Evolutionary conservation across 257 asterid genomes (phyloP).

Genomic region (Solanum clarkiae): DNA sequence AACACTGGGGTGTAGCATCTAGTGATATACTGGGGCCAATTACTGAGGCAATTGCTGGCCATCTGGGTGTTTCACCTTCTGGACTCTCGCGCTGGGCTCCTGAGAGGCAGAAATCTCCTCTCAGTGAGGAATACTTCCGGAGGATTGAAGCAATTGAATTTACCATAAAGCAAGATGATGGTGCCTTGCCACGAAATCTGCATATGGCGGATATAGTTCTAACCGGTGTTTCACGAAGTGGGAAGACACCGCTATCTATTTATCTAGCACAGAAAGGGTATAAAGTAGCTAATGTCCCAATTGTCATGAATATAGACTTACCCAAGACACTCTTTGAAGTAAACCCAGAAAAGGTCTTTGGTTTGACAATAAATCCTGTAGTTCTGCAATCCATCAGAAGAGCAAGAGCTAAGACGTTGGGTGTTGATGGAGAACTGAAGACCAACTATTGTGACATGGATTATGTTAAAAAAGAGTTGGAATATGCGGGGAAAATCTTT

Average conservation of each 20-base stretch:
- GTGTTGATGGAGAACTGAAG: slow-evolving; percentile 35
- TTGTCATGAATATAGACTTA: slow-evolving; percentile 54
- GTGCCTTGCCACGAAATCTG: slow-evolving; percentile 70
- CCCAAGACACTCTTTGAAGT: slow-evolving; percentile 71
- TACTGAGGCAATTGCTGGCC: slow-evolving; percentile 72
- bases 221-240: slow-evolving; percentile 85
- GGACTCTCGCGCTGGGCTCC: slow-evolving; percentile 94
- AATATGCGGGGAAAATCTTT: slow-evolving; percentile 53
- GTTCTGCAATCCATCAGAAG: slow-evolving; percentile 67
- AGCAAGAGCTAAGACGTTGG: slow-evolving; percentile 77
- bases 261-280: slow-evolving; percentile 93
- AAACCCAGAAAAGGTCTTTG: slow-evolving; percentile 79
- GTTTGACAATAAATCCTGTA: slow-evolving; percentile 67
- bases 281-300: slow-evolving; percentile 89
- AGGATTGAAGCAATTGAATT: slow-evolving; percentile 92
- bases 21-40: slow-evolving; percentile 73
- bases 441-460: slow-evolving; percentile 72
- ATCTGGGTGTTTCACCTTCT: slow-evolving; percentile 82
- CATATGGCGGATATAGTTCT: slow-evolving; percentile 69
- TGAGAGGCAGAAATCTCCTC: slow-evolving; percentile 46
- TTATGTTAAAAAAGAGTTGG: slow-evolving; percentile 55
- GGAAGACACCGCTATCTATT: slow-evolving; percentile 87
- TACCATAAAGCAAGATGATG: slow-evolving; percentile 96
- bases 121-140: slow-evolving; percentile 64
- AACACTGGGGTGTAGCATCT: slow-evolving; percentile 74